Evolutionary conservation across 768 basidiomycete genomes (phyloP).

Genomic region (Boletus rubroflammeus): DNA sequence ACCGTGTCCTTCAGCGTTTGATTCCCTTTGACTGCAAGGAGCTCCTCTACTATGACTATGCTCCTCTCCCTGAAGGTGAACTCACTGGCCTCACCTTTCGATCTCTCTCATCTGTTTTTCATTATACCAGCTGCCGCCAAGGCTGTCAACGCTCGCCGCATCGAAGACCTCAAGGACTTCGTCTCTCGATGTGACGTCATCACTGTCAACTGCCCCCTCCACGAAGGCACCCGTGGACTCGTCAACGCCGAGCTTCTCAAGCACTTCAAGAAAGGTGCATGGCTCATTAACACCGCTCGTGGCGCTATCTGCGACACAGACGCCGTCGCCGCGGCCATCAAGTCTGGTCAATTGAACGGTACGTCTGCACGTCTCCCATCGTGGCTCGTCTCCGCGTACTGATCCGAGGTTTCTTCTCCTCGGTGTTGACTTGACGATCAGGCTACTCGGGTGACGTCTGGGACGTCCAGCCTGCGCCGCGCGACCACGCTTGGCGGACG

Average conservation of each 20-base stretch:
- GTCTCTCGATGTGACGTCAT: slow-evolving; percentile 67
- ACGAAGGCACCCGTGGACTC: slow-evolving; percentile 78
- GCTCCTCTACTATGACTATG: slow-evolving; percentile 86
- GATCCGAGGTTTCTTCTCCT: background rate
- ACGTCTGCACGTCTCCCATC: background rate
- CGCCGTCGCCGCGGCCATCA: slow-evolving; percentile 71
- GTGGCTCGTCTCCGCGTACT: background rate
- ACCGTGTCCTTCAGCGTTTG: slow-evolving; percentile 78
- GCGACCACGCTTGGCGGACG: slow-evolving; percentile 82
- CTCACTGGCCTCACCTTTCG: background rate
- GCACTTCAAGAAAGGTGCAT: slow-evolving; percentile 90
- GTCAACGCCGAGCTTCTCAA: slow-evolving; percentile 78
- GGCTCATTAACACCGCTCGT: slow-evolving; percentile 91
- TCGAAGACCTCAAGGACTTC: slow-evolving; percentile 70
- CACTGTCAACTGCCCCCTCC: slow-evolving; percentile 86
- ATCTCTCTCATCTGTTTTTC: background rate
- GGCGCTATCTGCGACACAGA: slow-evolving; percentile 88
- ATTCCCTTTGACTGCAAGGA: slow-evolving; percentile 86
- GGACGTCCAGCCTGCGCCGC: slow-evolving; percentile 85
- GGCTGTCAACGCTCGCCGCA: slow-evolving; percentile 65
- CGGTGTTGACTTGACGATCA: background rate
- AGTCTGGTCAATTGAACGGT: slow-evolving; percentile 72
- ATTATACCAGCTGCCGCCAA: slow-evolving; percentile 50
- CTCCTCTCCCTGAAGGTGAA: slow-evolving; percentile 60
- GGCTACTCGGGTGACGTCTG: slow-evolving; percentile 62